phyloP scores from a whole-genome alignment of 140 eudicot species.

The Flaveria floridana region DNA sequence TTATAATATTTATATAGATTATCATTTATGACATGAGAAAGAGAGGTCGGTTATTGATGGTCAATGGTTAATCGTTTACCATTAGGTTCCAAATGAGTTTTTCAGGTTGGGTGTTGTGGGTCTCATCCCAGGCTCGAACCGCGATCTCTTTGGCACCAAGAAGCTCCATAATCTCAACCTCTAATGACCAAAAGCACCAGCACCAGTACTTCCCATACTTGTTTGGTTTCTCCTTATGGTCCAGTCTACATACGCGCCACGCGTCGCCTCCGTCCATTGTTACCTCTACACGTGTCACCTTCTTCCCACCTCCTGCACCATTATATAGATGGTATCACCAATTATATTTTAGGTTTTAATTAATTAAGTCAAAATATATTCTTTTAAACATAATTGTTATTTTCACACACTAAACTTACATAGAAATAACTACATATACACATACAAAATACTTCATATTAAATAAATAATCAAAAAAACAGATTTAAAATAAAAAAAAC shows the following conservation, averaged over 20 bases:
- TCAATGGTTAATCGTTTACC: conserved; percentile 26
- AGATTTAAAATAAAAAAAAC: no score
- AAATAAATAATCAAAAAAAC: no score
- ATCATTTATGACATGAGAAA: no score
- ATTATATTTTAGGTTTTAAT: neutral
- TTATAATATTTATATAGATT: no score
- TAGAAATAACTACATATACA: no score
- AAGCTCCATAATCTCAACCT: conserved; percentile 79
- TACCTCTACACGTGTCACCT: conserved; percentile 91
- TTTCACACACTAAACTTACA: neutral
- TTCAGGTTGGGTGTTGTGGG: conserved; percentile 88
- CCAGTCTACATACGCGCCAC: conserved; percentile 64
- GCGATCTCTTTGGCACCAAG: conserved; percentile 84
- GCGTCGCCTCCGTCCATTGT: conserved; percentile 93
- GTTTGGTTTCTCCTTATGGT: conserved; percentile 71
- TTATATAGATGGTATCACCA: no score
- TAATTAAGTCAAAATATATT: neutral
- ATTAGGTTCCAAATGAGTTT: conserved; percentile 93
- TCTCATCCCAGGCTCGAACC: conserved; percentile 91
- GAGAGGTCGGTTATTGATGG: neutral
- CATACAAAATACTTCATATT: no score
- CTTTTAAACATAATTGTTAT: neutral
- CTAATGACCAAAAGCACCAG: conserved; percentile 95
- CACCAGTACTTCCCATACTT: conserved; percentile 88
- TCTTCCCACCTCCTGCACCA: conserved; percentile 80